phyloP scores from a whole-genome alignment of 1,139 yeast genomes.

The Candida dubliniensis region DNA sequence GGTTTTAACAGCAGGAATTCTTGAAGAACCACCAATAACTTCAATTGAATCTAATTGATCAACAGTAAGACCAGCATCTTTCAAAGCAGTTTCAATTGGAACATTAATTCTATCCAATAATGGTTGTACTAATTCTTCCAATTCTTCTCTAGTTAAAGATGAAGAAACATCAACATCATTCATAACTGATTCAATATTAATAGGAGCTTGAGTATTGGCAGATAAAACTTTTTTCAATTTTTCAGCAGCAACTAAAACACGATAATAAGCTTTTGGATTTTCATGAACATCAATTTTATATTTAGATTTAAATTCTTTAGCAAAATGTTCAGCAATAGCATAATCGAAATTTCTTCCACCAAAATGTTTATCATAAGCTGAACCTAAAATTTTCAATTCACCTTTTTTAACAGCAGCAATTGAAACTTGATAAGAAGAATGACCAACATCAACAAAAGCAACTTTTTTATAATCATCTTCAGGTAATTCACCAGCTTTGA shows the following conservation, averaged over 20 bases:
- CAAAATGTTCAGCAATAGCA: constrained; percentile 93
- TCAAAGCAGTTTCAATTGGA: constrained; percentile 82
- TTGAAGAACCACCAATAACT: constrained; percentile 96
- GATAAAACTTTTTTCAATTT: constrained; percentile 92
- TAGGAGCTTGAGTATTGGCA: constrained; percentile 93
- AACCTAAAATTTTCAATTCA: constrained; percentile 88
- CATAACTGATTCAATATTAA: constrained; percentile 95
- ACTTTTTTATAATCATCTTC: constrained; percentile 89
- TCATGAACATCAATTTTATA: constrained; percentile 89
- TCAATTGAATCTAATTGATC: constrained; percentile 88
- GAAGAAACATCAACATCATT: constrained; percentile 95
- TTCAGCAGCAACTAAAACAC: constrained; percentile 91
- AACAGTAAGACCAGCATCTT: constrained; percentile 69
- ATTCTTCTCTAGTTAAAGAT: constrained; percentile 84
- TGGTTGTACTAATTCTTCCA: constrained; percentile 87
- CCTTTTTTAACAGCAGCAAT: constrained; percentile 94
- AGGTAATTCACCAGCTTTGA: constrained; percentile 91
- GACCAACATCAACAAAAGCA: constrained; percentile 95
- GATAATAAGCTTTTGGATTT: constrained; percentile 93
- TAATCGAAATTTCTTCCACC: constrained; percentile 98
- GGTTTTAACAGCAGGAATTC: constrained; percentile 91
- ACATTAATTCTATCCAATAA: constrained; percentile 69
- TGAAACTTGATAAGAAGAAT: constrained; percentile 90
- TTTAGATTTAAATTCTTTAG: constrained; percentile 85
- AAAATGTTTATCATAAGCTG: constrained; percentile 92